These are phyloP conservation scores for Mrakiaceae sp. DNA, from an alignment of 1,284 basidiomycete genomes.

Conservation along the genomic window DNA sequence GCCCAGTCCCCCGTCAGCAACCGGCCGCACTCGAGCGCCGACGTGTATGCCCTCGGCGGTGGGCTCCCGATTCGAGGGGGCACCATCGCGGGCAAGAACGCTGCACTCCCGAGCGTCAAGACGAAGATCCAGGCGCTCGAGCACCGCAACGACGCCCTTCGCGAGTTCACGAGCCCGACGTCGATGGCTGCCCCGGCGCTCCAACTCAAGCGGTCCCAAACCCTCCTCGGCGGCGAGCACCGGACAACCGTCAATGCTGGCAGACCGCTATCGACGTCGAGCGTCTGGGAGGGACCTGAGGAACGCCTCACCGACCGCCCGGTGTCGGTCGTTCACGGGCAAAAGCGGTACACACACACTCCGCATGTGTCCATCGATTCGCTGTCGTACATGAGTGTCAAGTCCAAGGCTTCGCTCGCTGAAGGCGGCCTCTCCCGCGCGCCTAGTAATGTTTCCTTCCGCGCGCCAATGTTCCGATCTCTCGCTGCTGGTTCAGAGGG, in stretches of 20 bases:
- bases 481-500: too few relatives aligned
- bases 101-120: constrained; percentile 10
- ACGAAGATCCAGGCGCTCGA: constrained; percentile 30
- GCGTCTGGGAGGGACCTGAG: not conserved
- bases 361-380: too few relatives aligned
- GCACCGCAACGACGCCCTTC: constrained; percentile 27
- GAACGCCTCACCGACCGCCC: not conserved
- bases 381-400: too few relatives aligned
- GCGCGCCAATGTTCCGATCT: too few relatives aligned
- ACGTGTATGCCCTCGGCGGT: too few relatives aligned
- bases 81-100: not conserved
- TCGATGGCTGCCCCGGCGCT: not conserved
- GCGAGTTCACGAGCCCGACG: constrained; percentile 23
- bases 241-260: not conserved
- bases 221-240: not conserved
- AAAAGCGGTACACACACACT: too few relatives aligned
- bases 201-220: not conserved
- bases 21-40: too few relatives aligned
- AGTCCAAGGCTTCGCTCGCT: too few relatives aligned
- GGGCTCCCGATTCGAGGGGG: constrained; percentile 19
- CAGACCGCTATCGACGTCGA: not conserved
- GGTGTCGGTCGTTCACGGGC: too few relatives aligned
- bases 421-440: too few relatives aligned
- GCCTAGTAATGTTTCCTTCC: too few relatives aligned
- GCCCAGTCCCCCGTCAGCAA: constrained; percentile 7